Evolutionary conservation across 2,329 filamentous ascomycete species (phyloP).

Genomic region (Trichoderma sp.): DNA sequence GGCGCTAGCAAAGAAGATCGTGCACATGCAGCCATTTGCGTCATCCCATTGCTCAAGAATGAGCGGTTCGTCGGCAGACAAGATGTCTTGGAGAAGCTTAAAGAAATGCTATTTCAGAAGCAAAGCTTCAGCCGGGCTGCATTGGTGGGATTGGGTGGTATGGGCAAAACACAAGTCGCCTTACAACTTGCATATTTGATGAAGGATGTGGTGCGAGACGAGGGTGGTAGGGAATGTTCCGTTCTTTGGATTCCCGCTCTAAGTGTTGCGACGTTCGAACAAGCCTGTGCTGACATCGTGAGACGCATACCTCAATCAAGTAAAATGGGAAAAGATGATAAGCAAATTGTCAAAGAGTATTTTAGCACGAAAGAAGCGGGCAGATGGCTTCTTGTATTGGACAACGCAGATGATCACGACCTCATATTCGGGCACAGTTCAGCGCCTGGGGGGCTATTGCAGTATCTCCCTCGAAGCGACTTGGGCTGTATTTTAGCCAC

Average conservation of each 20-base stretch:
- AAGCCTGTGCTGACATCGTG: constrained; percentile 35
- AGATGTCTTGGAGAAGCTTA: constrained; percentile 22
- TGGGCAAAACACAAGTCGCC: constrained; percentile 40
- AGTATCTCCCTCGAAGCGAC: constrained; percentile 32
- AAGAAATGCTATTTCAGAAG: constrained; percentile 5
- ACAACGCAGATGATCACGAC: constrained; percentile 40
- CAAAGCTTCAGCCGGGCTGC: constrained; percentile 30
- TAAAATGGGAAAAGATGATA: constrained; percentile 47
- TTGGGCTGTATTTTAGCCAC: constrained; percentile 36
- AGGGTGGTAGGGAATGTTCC: constrained; percentile 31
- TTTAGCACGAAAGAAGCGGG: constrained; percentile 25
- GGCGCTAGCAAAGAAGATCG: not conserved
- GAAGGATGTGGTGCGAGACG: constrained; percentile 35
- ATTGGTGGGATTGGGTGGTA: constrained; percentile 38
- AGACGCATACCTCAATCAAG: constrained; percentile 28
- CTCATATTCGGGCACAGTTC: constrained; percentile 23
- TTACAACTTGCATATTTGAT: constrained; percentile 41
- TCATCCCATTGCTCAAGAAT: constrained; percentile 24
- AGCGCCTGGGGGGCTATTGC: constrained; percentile 24
- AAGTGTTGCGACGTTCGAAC: constrained; percentile 36
- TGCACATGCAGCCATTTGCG: not conserved
- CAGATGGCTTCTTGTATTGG: constrained; percentile 27
- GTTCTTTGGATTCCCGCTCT: constrained; percentile 45
- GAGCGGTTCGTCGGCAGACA: constrained; percentile 27
- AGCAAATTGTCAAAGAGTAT: constrained; percentile 54